Evolutionary conservation across 2,329 filamentous ascomycete species (phyloP), one percentile per base, ranked within the genome.

Genomic region (Penicillium sp.): DNA sequence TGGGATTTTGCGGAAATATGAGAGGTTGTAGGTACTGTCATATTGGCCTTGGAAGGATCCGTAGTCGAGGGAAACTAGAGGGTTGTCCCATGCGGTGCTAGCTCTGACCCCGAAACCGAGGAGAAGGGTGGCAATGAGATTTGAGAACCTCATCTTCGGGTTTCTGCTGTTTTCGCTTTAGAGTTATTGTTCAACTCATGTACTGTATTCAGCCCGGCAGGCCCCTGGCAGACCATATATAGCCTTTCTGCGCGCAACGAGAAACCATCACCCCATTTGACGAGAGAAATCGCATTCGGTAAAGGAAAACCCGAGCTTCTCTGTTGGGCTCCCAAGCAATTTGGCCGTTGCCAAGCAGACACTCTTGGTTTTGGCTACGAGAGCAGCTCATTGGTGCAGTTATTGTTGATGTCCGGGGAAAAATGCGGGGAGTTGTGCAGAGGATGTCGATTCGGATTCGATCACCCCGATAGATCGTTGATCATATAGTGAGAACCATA

Each of bases 1-100:
- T 16, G 84, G 84, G 47, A 87, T 85, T 62, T 82, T 85, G 58
- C 79, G 80, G 71, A 79, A 86, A 69, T 85, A 83, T 26, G 78
- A 81, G 40, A 85, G 78, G 63, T 85, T 84, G 64, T 85, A 85
- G 3, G 67, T 62, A 9, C 71, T 58, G 18, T 78, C 78, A 61
- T 82, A 82, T 44, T 78, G 76, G 18, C 83, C 83, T 60, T 78
- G 72, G 58, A 85, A 84, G 18, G 72, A 77, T 29, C 79, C 80
- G 61, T 82, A 82, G 66, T 79, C 76, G 7, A 82, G 72, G 3
- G 63, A 60, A 7, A 77, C 74, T 16, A 76, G 61, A 29, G 79
- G 74, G 31, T 74, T 61, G 34, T 61, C 60, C 34, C 64, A 68
- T 42, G 62, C 63, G n/a, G 44, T 47, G 29, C 46, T 56, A 22